A percentile compares a stretch with the other conserved stretches of the same genome.
Conservation (phyloP, 306 rosid species). For the Malus asiatica region DNA sequence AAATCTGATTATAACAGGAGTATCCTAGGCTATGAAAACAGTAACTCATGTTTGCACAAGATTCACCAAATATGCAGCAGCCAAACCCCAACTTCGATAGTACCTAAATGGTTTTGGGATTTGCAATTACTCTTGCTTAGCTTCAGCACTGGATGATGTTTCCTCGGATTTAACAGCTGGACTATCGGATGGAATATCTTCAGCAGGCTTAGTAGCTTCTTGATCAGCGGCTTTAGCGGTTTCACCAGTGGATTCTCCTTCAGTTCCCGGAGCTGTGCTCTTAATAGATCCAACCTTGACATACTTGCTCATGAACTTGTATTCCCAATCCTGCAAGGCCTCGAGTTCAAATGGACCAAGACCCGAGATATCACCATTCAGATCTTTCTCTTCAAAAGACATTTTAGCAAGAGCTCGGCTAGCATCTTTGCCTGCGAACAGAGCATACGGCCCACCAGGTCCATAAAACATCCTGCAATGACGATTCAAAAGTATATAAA, state of each 20-base stretch:
- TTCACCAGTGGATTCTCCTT: constrained; percentile 37
- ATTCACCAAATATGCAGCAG: constrained; percentile 12
- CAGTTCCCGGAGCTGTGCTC: constrained; percentile 33
- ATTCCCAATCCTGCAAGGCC: constrained; percentile 94
- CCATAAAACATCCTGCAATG: constrained; percentile 85
- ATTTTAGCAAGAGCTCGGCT: constrained; percentile 97
- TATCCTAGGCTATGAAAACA: constrained; percentile 15
- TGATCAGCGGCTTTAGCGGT: constrained; percentile 24
- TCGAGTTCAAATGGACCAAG: constrained; percentile 74
- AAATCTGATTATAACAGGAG: constrained; percentile 5
- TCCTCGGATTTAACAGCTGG: constrained; percentile 46
- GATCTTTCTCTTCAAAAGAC: constrained; percentile 91
- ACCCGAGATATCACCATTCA: constrained; percentile 78
- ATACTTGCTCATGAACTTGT: constrained; percentile 83
- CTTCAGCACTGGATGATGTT: constrained; percentile 31
- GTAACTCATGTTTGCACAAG: constrained; percentile 1
- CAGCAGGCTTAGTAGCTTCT: constrained; percentile 1
- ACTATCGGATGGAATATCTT: constrained; percentile 45
- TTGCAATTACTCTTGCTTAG: constrained; percentile 26
- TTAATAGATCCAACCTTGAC: constrained; percentile 73
- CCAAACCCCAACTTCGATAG: constrained; percentile 11
- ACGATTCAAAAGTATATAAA: constrained; percentile 3
- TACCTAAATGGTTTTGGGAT: constrained; percentile 6
- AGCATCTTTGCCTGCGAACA: constrained; percentile 95
- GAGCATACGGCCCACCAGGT: constrained; percentile 93